Evolutionary conservation across 2,329 filamentous ascomycete genomes (phyloP).

Genomic region (Metarhizium rileyi): DNA sequence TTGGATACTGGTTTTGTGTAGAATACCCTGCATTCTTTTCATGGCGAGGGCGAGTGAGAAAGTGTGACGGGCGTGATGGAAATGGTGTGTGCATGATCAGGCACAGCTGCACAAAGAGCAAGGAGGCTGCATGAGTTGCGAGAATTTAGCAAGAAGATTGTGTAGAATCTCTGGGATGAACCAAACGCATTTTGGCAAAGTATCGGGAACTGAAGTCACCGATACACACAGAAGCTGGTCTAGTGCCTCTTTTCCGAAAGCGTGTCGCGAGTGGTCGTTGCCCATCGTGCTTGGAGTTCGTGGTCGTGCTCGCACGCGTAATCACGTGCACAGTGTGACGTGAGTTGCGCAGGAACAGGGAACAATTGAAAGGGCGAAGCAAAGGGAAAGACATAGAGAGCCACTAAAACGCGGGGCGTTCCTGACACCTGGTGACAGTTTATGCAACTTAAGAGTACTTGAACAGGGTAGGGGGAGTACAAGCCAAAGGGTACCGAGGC

Average conservation of each 20-base stretch:
- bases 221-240: too few relatives aligned
- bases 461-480: background rate
- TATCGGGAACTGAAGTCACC: background rate
- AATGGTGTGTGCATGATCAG: background rate
- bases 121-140: background rate
- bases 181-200: background rate
- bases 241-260: background rate
- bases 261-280: background rate
- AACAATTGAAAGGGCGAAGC: background rate
- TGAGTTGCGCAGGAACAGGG: background rate
- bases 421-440: conserved; percentile 19
- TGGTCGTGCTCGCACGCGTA: background rate
- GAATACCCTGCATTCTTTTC: conserved; percentile 30
- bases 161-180: background rate
- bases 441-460: too few relatives aligned
- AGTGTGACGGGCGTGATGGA: background rate
- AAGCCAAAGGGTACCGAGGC: too few relatives aligned
- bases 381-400: conserved; percentile 6
- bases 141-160: background rate
- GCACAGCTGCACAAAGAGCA: background rate
- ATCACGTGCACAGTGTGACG: background rate
- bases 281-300: background rate
- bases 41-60: conserved; percentile 16
- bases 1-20: conserved; percentile 43
- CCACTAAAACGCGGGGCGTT: conserved; percentile 27